phyloP scores from a whole-genome alignment of 441 rosid genomes.

The Hypseocharis bilobata region DNA sequence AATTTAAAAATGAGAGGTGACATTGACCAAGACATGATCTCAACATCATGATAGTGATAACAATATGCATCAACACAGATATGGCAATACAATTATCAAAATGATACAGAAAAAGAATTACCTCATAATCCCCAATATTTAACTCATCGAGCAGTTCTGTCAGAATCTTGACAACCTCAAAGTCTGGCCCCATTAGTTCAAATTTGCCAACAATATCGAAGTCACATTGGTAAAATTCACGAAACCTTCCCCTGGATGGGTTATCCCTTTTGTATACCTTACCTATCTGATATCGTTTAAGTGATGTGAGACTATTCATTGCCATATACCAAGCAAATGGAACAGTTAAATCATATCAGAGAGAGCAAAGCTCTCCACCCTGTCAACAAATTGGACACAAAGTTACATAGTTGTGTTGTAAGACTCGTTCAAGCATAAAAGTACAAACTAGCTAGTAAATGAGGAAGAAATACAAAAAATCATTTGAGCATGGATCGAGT shows the following conservation, averaged over 20 bases:
- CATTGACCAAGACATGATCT: neutral
- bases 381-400: slow-evolving; percentile 25
- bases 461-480: neutral
- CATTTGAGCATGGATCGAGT: too few species aligned
- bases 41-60: neutral
- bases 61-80: neutral
- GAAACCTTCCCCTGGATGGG: slow-evolving; percentile 82
- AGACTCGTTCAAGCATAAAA: too few species aligned
- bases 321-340: slow-evolving; percentile 93
- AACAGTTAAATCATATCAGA: slow-evolving; percentile 85
- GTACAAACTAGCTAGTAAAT: neutral
- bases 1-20: too few species aligned
- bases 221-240: slow-evolving; percentile 92
- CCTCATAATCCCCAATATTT: slow-evolving; percentile 80
- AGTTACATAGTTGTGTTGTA: neutral
- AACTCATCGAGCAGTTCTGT: slow-evolving; percentile 74
- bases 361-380: slow-evolving; percentile 96
- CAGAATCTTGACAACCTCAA: slow-evolving; percentile 61
- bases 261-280: slow-evolving; percentile 86
- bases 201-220: slow-evolving; percentile 80
- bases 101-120: slow-evolving; percentile 13
- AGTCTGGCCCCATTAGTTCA: slow-evolving; percentile 90
- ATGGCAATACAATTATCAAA: neutral
- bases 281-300: slow-evolving; percentile 79
- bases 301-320: slow-evolving; percentile 72